Evolutionary conservation across 768 basidiomycete genomes (phyloP), one percentile per base, ranked within the genome.

Genomic region (Kwoniella dejecticola): DNA sequence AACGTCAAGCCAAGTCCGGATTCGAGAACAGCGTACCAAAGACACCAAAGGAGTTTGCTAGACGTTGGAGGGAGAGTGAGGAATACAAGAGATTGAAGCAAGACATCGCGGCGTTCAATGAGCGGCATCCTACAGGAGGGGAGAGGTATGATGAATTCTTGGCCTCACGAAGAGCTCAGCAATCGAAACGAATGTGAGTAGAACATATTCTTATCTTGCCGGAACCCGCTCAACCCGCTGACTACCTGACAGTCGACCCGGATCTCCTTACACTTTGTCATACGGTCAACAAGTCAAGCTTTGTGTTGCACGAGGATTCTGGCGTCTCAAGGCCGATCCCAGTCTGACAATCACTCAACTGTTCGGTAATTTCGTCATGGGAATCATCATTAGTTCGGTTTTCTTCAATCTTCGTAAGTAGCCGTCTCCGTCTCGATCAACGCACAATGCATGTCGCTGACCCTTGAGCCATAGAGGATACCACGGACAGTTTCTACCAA

Each of bases 151-250:
- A 88, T 47, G 84, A 85, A 1, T 95, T 95, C 83, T 84, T 87
- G 47, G 83, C 83, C 7, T 88, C 90, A 0, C 65, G 77, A 56
- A 41, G 75, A 40, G 89, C 91, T 4, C 81, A 83, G 21, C 85
- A 84, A 12, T 88, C 90, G 74, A 92, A 93, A 82, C 86, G 87
- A 77, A 83, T 83, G 63, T 87, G 87, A 26, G 89, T 89, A 1
- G 8, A 87, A 13, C 87, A 73, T 77, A 88, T 69, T 85, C 89
- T 50, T 79, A 81, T 65, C 84, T 87, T 0, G 79, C 89, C 62
- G 83, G 85, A 0, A 79, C 81, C 90, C 79, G 89, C 88, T 17
- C 84, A 88, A 64, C 88, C 88, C 21, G n/a, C 40, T 83, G n/a
- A n/a, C n/a, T n/a, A n/a, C n/a, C n/a, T n/a, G n/a, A 46, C 52